These are phyloP conservation scores for Penicillium sp. DNA, from an alignment of 2,329 filamentous ascomycete species.

Conservation along the genomic window DNA sequence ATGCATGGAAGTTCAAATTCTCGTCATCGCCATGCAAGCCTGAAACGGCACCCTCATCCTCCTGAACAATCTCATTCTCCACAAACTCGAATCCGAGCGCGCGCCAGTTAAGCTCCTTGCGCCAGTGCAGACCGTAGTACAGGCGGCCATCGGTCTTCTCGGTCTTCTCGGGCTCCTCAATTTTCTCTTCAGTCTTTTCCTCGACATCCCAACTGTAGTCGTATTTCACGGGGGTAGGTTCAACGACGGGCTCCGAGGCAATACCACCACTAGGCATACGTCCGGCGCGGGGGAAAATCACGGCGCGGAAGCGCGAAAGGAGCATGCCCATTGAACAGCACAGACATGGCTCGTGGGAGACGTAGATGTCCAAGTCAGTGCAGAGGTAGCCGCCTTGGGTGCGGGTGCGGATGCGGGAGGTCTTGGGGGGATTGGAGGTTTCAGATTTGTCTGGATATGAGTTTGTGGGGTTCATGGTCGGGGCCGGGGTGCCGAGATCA, in stretches of 20 bases:
- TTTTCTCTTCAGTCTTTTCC: slow-evolving; percentile 6
- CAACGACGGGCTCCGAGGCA: slow-evolving; percentile 65
- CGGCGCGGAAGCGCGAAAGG: slow-evolving; percentile 86
- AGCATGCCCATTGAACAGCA: slow-evolving; percentile 97
- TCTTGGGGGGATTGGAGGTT: slow-evolving; percentile 31
- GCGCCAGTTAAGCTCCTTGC: slow-evolving; percentile 59
- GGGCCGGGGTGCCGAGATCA: not conserved
- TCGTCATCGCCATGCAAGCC: slow-evolving; percentile 7
- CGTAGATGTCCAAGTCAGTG: slow-evolving; percentile 88
- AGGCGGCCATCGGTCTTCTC: slow-evolving; percentile 25
- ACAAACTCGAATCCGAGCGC: slow-evolving; percentile 53
- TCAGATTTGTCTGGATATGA: not conserved
- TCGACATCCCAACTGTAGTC: slow-evolving; percentile 20
- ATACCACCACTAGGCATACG: slow-evolving; percentile 85
- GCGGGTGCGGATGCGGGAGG: slow-evolving; percentile 68
- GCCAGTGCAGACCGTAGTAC: slow-evolving; percentile 66
- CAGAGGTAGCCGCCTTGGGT: slow-evolving; percentile 89
- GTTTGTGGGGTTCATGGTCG: not conserved
- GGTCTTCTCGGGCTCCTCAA: slow-evolving; percentile 15
- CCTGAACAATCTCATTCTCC: slow-evolving; percentile 32
- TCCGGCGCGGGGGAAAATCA: slow-evolving; percentile 66
- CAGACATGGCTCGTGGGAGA: slow-evolving; percentile 93
- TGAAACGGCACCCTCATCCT: not conserved
- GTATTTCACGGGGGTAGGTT: slow-evolving; percentile 18
- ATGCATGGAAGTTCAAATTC: slow-evolving; percentile 29